phyloP scores from a whole-genome alignment of 495 filamentous ascomycete genomes.

The Xylaria palmicola region DNA sequence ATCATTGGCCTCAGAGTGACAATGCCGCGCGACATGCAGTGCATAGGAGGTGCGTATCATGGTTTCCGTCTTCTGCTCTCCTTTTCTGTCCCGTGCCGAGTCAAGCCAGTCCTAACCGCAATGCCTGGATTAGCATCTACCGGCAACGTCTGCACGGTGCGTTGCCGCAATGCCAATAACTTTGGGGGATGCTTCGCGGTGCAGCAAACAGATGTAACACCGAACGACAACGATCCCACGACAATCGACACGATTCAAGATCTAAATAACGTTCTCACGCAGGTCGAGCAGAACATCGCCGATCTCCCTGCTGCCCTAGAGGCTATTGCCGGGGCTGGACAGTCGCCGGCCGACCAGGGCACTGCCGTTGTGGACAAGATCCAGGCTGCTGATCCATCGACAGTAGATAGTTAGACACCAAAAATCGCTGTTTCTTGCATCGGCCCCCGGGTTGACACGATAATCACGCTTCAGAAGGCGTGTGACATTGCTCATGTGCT shows the following conservation, averaged over 20 bases:
- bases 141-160: constrained; percentile 54
- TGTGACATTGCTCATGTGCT: not conserved
- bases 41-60: constrained; percentile 39
- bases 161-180: constrained; percentile 56
- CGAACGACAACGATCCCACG: constrained; percentile 35
- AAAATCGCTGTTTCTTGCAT: not conserved
- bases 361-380: constrained; percentile 14
- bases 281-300: constrained; percentile 34
- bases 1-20: constrained; percentile 42
- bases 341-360: constrained; percentile 16
- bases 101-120: not conserved
- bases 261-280: constrained; percentile 24
- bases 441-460: not conserved
- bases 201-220: constrained; percentile 38
- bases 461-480: not conserved
- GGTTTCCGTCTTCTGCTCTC: not conserved
- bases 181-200: constrained; percentile 53
- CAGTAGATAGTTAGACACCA: not conserved
- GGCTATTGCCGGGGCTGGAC: constrained; percentile 23
- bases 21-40: constrained; percentile 39
- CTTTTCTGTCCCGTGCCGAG: not conserved
- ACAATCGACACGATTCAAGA: constrained; percentile 33
- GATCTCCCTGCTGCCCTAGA: constrained; percentile 37
- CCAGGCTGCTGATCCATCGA: constrained; percentile 15
- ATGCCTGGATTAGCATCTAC: constrained; percentile 32